Conservation (phyloP, 108 stramenopile genomes). For the Skeletonema menzelii region DNA sequence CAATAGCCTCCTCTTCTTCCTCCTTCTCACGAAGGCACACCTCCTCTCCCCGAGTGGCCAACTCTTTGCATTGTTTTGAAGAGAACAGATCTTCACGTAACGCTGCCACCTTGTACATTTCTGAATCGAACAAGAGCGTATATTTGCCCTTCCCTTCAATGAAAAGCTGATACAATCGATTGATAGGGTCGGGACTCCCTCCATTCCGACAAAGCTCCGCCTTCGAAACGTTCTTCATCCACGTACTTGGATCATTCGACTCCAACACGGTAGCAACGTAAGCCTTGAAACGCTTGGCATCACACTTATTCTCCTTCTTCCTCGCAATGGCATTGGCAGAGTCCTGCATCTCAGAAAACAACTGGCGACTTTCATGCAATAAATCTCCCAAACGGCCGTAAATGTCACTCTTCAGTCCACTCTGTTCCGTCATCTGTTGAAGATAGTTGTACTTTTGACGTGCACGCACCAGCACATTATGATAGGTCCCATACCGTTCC, state of each 20-base stretch:
- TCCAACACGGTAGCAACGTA: slow-evolving; percentile 39
- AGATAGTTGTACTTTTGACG: slow-evolving; percentile 15
- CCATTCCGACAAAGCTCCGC: slow-evolving; percentile 23
- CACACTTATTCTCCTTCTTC: slow-evolving; percentile 31
- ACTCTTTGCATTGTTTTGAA: slow-evolving; percentile 40
- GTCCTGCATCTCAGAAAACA: slow-evolving; percentile 22
- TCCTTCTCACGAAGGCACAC: slow-evolving; percentile 24
- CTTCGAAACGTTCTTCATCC: slow-evolving; percentile 25
- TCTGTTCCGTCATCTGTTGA: slow-evolving; percentile 1
- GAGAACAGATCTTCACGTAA: slow-evolving; percentile 38
- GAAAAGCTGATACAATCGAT: slow-evolving; percentile 50
- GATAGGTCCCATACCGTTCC: slow-evolving; percentile 34
- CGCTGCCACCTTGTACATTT: slow-evolving; percentile 32
- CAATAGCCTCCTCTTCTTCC: slow-evolving; percentile 35
- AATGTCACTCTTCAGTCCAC: slow-evolving; percentile 14
- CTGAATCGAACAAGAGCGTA: slow-evolving; percentile 35
- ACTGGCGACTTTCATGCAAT: slow-evolving; percentile 22
- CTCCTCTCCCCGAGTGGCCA: slow-evolving; percentile 19
- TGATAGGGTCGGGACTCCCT: slow-evolving; percentile 29
- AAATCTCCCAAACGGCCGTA: slow-evolving; percentile 10
- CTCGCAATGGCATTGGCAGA: slow-evolving; percentile 2
- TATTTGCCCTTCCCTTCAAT: slow-evolving; percentile 47
- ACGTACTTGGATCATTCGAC: slow-evolving; percentile 33
- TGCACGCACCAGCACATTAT: slow-evolving; percentile 36
- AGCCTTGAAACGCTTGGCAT: slow-evolving; percentile 36